These are phyloP conservation scores for Fragaria ananassa DNA, from an alignment of 306 rosid species.

Conservation along the genomic window DNA sequence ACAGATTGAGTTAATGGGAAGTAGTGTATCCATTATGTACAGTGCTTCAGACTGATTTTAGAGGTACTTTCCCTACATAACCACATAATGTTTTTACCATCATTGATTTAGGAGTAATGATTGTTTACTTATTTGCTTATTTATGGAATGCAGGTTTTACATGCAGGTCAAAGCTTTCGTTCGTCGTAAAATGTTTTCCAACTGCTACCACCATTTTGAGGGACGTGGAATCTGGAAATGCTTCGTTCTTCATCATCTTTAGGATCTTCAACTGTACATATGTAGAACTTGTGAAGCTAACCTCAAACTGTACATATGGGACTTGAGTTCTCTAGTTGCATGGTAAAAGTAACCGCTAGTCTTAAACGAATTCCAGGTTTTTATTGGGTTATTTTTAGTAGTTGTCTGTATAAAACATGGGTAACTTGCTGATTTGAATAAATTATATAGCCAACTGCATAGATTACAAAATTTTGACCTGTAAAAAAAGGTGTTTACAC, in stretches of 20 bases:
- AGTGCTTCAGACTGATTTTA: neutral
- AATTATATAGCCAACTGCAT: conserved; percentile 32
- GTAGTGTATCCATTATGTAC: neutral
- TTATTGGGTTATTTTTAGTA: neutral
- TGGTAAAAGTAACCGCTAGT: neutral
- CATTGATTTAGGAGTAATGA: neutral
- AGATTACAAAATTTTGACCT: conserved; percentile 39
- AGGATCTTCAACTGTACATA: neutral
- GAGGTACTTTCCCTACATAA: neutral
- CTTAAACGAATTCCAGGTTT: neutral
- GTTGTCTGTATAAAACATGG: neutral
- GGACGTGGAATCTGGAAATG: conserved; percentile 35
- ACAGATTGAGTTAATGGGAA: conserved; percentile 31
- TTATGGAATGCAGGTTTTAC: neutral
- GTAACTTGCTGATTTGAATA: conserved; percentile 2
- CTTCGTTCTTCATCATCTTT: conserved; percentile 40
- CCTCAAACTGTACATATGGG: neutral
- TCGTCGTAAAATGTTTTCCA: conserved; percentile 56
- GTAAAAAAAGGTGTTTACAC: neutral
- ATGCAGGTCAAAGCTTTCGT: neutral
- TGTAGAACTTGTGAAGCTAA: neutral
- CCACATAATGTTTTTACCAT: neutral
- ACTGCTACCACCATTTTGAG: conserved; percentile 67
- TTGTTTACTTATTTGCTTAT: neutral
- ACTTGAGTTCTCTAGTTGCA: neutral